Percentiles rank a stretch among this genome's conserved stretches.
Evolutionary conservation across 768 basidiomycete genomes (phyloP).

Genomic region (Hortiboletus flavorubellus): DNA sequence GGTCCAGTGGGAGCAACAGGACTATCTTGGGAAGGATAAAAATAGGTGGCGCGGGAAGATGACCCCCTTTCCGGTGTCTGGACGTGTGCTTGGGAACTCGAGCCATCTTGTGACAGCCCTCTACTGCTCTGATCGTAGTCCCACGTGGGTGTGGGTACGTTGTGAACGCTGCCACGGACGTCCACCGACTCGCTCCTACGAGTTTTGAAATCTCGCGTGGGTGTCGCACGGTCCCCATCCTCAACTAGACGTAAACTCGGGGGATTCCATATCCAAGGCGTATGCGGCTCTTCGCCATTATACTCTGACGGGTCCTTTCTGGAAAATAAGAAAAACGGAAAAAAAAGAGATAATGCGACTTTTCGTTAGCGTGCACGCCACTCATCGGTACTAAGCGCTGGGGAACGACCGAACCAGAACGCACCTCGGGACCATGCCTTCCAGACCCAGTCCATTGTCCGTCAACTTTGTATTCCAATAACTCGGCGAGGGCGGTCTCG

Average conservation of each 20-base stretch:
- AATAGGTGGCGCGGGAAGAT: slow-evolving; percentile 13
- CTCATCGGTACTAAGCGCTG: background rate
- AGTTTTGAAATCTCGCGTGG: slow-evolving; percentile 25
- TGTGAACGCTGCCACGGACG: background rate
- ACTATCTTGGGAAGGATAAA: slow-evolving; percentile 21
- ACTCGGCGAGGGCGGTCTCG: slow-evolving; percentile 59
- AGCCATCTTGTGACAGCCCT: slow-evolving; percentile 11
- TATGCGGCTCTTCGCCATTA: slow-evolving; percentile 41
- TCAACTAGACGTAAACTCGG: slow-evolving; percentile 34
- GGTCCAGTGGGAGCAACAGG: slow-evolving; percentile 11
- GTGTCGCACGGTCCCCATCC: slow-evolving; percentile 26
- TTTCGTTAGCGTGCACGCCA: slow-evolving; percentile 11
- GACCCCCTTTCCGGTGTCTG: slow-evolving; percentile 25
- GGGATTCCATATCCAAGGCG: slow-evolving; percentile 78
- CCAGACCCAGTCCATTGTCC: slow-evolving; percentile 63
- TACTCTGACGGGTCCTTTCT: slow-evolving; percentile 32
- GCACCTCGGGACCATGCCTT: slow-evolving; percentile 60
- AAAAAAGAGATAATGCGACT: background rate
- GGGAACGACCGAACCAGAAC: slow-evolving; percentile 23
- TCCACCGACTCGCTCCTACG: slow-evolving; percentile 26
- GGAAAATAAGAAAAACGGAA: background rate
- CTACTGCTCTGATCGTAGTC: slow-evolving; percentile 21
- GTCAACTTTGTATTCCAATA: slow-evolving; percentile 58
- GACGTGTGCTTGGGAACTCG: slow-evolving; percentile 10
- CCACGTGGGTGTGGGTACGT: slow-evolving; percentile 17